Base-by-base conservation (phyloP, 2,329 filamentous ascomycete genomes). In the Microdochium nivale region DNA sequence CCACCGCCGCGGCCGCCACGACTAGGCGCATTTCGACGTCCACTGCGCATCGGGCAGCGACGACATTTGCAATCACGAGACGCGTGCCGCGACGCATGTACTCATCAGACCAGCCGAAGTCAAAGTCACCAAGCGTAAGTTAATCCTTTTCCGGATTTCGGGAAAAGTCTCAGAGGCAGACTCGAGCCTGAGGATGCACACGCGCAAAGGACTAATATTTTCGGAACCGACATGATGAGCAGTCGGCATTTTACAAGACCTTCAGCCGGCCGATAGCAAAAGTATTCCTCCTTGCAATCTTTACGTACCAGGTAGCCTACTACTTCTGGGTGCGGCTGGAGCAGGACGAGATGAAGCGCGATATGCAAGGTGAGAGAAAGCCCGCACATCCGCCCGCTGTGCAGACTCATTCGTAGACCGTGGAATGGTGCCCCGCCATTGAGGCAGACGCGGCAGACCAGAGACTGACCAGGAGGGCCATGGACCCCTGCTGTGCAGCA, bases 301-400 rank as follows among this genome's bases (percentile, higher is more conserved):
- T 89, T 62, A 86, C 84, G 2, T 94, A 92, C 66, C 88, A 94
- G 68, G 60, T 87, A n/a, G 68, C 78, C 14, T 92, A 91, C 69
- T 89, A 81, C 72, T 71, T 70, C 14, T 94, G 88, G 88, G 65
- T 80, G 35, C 88, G 85, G 67, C 74, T 92, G 49, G 88, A 91
- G 67, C 78, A 79, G 32, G 77, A 88, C 51, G 88, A 94, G 70
- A 73, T 80, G 52, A 82, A 78, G 62, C 70, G 71, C 21, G 73
- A 82, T 46, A 80, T 79, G 58, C 69, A 78, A 58, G 77, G 83
- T 85, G 61, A 53, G 72, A 62, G 25, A 35, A 23, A 11, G 16
- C 35, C 19, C 7, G 35, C 35, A n/a, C n/a, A n/a, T n/a, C n/a
- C n/a, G n/a, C n/a, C n/a, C n/a, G n/a, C n/a, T n/a, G n/a, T 16